Percentiles rank a stretch among this genome's conserved stretches.
Evolutionary conservation across 306 rosid genomes (phyloP).

Genomic region (Crataegus laevigata): DNA sequence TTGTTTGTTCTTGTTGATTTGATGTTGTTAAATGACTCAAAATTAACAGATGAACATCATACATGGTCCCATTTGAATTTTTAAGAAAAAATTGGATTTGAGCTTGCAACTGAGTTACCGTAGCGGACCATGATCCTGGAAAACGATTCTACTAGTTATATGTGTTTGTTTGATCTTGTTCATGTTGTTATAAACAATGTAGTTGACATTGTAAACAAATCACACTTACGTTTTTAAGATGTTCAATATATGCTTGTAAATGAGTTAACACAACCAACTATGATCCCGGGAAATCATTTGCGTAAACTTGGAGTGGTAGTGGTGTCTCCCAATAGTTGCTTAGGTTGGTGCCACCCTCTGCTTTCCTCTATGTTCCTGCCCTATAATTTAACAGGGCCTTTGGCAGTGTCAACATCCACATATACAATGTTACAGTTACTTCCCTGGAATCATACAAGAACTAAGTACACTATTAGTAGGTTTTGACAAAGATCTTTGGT

Average conservation of each 20-base stretch:
- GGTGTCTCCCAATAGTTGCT: no score
- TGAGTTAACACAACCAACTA: background rate
- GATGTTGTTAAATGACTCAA: background rate
- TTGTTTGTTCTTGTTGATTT: background rate
- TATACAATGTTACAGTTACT: background rate
- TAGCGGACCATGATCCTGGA: background rate
- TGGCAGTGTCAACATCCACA: background rate
- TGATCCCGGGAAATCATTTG: background rate
- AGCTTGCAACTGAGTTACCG: background rate
- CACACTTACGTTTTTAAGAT: background rate
- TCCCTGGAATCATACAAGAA: background rate
- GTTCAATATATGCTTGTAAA: background rate
- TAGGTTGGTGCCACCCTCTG: no score
- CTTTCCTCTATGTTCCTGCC: no score
- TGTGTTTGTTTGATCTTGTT: background rate
- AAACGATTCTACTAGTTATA: background rate
- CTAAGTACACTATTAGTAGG: background rate
- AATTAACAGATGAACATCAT: background rate
- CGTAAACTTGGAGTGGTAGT: background rate
- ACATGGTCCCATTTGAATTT: background rate
- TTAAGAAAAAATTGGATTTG: background rate
- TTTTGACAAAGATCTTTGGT: background rate
- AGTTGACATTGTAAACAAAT: background rate
- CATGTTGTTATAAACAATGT: background rate
- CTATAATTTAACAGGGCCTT: no score